phyloP scores from a whole-genome alignment of 2,329 filamentous ascomycete species.

The Thielaviopsis euricoi region DNA sequence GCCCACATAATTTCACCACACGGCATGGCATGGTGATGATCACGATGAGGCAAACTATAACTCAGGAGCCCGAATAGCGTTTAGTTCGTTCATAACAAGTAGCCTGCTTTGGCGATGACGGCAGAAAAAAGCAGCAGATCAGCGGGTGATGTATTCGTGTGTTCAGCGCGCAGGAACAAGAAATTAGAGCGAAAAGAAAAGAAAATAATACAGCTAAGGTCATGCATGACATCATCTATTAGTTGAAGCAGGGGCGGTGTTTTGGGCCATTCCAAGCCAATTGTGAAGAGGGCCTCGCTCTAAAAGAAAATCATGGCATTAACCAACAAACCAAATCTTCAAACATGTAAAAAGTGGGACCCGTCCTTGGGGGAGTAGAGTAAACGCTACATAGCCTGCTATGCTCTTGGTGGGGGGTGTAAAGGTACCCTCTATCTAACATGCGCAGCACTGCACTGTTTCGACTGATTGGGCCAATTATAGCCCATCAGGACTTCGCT shows the following conservation, averaged over 20 bases:
- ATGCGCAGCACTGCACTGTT: neutral
- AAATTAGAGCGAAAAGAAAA: neutral
- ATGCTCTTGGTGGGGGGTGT: neutral
- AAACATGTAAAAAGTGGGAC: too few relatives aligned
- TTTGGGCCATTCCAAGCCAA: too few relatives aligned
- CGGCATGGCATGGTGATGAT: neutral
- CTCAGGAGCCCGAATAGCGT: neutral
- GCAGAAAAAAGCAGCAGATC: neutral
- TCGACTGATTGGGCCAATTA: neutral
- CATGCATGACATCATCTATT: neutral
- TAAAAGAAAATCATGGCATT: too few relatives aligned
- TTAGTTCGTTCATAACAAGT: neutral
- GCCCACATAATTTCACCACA: neutral
- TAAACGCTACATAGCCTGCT: neutral
- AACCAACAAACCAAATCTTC: too few relatives aligned
- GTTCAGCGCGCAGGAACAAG: neutral
- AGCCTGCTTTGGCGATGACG: neutral
- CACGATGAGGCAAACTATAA: neutral
- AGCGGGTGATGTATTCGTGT: neutral
- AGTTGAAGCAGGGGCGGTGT: neutral
- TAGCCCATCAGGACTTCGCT: neutral
- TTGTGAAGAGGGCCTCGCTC: too few relatives aligned
- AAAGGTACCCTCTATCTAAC: neutral
- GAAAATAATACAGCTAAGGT: too few relatives aligned
- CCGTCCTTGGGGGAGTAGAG: too few relatives aligned